Conservation (phyloP, 805 yeast genomes). For the Ogataea methylovora region DNA sequence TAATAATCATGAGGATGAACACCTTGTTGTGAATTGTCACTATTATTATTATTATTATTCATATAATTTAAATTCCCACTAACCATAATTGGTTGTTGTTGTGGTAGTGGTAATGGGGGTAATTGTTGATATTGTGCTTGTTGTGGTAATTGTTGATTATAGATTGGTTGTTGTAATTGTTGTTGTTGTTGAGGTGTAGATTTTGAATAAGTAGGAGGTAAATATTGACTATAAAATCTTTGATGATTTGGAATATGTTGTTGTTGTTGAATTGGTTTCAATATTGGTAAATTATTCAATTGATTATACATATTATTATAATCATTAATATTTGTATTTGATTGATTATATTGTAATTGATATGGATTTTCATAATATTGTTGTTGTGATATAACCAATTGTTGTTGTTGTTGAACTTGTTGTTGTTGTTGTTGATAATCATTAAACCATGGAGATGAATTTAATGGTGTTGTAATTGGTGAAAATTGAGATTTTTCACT, state of each 20-base stretch:
- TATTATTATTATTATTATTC: too few species aligned
- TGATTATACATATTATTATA: background rate
- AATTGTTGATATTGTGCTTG: background rate
- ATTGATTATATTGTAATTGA: conserved; percentile 6
- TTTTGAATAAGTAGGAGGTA: too few species aligned
- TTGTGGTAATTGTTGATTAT: background rate
- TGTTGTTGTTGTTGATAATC: conserved; percentile 9
- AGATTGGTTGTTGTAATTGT: conserved; percentile 1
- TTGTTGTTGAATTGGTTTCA: too few species aligned
- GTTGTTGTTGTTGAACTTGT: background rate
- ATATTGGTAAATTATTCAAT: too few species aligned
- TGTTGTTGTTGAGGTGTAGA: conserved; percentile 3
- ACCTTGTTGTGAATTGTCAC: too few species aligned
- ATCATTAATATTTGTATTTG: background rate
- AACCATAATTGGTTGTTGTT: too few species aligned
- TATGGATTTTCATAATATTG: conserved; percentile 18
- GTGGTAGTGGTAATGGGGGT: too few species aligned
- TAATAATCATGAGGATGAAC: too few species aligned
- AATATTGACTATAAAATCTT: background rate
- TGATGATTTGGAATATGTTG: too few species aligned
- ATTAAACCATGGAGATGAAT: conserved; percentile 12
- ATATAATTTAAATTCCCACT: too few species aligned
- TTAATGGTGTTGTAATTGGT: conserved; percentile 5
- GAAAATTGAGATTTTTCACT: conserved; percentile 16
- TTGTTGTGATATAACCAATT: conserved; percentile 4